Evolutionary conservation across 129 eudicot genomes (phyloP).

Genomic region (Chrysanthemum lavandulifolium): DNA sequence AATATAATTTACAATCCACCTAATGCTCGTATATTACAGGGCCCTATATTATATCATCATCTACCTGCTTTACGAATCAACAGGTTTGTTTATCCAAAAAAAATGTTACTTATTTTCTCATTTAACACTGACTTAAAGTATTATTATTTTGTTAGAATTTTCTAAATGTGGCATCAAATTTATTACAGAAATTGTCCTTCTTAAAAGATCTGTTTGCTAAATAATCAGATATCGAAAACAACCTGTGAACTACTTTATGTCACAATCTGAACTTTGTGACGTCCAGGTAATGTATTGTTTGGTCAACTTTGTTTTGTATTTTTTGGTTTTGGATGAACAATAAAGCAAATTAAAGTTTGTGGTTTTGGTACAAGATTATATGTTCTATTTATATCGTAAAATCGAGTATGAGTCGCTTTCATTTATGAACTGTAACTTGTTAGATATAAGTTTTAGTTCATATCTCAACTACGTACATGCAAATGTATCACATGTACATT

Average conservation of each 20-base stretch:
- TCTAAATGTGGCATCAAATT: neutral
- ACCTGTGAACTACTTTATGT: constrained; percentile 15
- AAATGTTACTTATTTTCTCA: constrained; percentile 4
- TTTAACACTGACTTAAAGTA: neutral
- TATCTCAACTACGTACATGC: too few relatives aligned
- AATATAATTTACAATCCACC: constrained; percentile 7
- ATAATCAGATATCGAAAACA: constrained; percentile 11
- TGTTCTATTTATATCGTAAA: too few relatives aligned
- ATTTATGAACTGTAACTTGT: too few relatives aligned
- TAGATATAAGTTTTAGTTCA: too few relatives aligned
- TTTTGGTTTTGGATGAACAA: neutral
- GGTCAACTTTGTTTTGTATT: constrained; percentile 4
- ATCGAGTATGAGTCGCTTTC: too few relatives aligned
- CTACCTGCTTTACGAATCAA: constrained; percentile 22
- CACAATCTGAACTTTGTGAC: neutral
- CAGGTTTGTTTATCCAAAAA: neutral
- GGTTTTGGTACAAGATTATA: neutral
- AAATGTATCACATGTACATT: too few relatives aligned
- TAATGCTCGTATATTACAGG: neutral
- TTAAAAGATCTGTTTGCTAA: neutral
- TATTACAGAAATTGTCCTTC: neutral
- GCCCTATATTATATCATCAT: constrained; percentile 12
- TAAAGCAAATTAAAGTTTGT: neutral
- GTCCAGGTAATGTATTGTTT: neutral
- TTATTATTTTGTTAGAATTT: neutral